Evolutionary conservation across 2,329 filamentous ascomycete species (phyloP), one percentile per base, ranked within the genome.

Genomic region (Phoma herbarum): DNA sequence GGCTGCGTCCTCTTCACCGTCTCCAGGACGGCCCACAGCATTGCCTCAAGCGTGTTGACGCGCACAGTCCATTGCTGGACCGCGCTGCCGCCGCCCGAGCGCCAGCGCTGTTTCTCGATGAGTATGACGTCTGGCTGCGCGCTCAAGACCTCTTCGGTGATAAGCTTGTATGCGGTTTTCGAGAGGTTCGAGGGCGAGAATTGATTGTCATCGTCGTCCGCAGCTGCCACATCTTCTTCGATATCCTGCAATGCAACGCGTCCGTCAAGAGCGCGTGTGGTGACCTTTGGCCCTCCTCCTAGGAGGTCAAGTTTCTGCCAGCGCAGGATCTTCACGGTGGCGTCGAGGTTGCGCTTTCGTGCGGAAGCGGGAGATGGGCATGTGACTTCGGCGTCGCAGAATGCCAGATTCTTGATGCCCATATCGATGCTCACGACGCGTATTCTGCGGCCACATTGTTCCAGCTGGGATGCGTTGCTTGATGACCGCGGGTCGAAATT

Each of bases 41-140:
- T 95, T 4, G 87, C 86, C 75, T 96, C 92, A 22, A 96, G 84
- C 68, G 90, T 88, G 65, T 94, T 94, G 9, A 96, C 91, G 1
- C 91, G 83, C 39, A 95, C 74, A 3, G 91, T 94, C 92, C 92
- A 96, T 76, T 96, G 91, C 59, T 88, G 85, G 1, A 96, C 87
- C 0, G 87, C 84, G 0, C 85, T 78, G 0, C 79, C 83, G 9
- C 89, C 85, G n/a, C 82, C 84, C 2, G 86, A 88, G 2, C 92
- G 87, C 72, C 81, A 88, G 11, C 86, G 81, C 64, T 89, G 86
- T 1, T 85, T 81, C 68, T 89, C 86, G 57, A 96, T 92, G 1
- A 95, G 79, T 28, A 96, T 81, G 51, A 90, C 84, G 3, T 87
- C 88, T 0, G 91, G 91, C 0, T 81, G 74, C 54, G 87, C 82